Conservation (phyloP, 305 asterid genomes). For the Ruellia speciosa region DNA sequence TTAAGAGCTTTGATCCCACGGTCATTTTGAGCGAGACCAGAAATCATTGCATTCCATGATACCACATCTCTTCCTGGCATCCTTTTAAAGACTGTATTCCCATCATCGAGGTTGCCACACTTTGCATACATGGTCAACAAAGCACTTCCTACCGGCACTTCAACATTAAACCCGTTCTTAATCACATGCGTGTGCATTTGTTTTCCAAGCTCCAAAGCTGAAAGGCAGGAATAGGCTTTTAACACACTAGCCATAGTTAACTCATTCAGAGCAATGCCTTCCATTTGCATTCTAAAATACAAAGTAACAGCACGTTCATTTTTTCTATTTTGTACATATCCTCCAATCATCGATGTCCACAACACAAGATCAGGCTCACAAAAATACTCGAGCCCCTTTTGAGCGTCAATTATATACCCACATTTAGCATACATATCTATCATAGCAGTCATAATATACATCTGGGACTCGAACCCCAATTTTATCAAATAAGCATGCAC, state of each 20-base stretch:
- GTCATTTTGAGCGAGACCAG: conserved; percentile 77
- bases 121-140: conserved; percentile 80
- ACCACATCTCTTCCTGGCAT: conserved; percentile 70
- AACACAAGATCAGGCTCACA: conserved; percentile 61
- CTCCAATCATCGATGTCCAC: conserved; percentile 89
- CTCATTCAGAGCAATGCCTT: conserved; percentile 61
- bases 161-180: conserved; percentile 69
- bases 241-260: conserved; percentile 71
- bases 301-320: conserved; percentile 53
- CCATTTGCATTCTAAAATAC: conserved; percentile 64
- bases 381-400: conserved; percentile 52
- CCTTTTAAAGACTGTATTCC: conserved; percentile 42
- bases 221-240: conserved; percentile 80
- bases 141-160: conserved; percentile 80
- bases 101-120: conserved; percentile 63
- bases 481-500: conserved; percentile 58
- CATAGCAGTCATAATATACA: conserved; percentile 68
- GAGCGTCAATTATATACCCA: conserved; percentile 54
- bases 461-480: conserved; percentile 61
- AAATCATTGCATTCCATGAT: conserved; percentile 88
- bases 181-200: conserved; percentile 68
- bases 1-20: conserved; percentile 59
- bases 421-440: conserved; percentile 93
- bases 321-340: conserved; percentile 73
- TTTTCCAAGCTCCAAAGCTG: conserved; percentile 81